Evolutionary conservation across 2,329 filamentous ascomycete genomes (phyloP), one percentile per base, ranked within the genome.

Genomic region (Aspergillus japonicus): DNA sequence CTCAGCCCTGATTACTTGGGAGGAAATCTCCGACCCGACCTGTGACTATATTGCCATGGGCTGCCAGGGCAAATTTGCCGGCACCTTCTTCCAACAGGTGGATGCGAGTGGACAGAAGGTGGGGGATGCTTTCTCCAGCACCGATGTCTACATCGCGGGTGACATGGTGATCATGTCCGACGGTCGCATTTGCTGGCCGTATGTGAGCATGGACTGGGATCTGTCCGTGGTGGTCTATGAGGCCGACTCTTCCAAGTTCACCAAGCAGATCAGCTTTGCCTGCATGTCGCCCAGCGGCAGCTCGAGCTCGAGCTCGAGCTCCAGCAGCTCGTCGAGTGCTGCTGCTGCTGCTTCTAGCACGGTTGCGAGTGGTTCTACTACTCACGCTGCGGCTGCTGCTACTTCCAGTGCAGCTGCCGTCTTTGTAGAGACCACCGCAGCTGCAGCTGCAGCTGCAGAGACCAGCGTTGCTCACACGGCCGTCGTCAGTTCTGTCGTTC

Each of bases 141-240:
- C 71, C 12, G 78, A 86, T 68, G 80, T 82, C n/a, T 85, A 79
- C 65, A 83, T 88, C 50, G 82, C 85, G 7, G 85, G 85, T 44
- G 85, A 88, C 66, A 86, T 87, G 79, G 84, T 85, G 11, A 85
- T 82, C 33, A 82, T 85, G 77, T 66, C 73, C n/a, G 82, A 85
- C 61, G 65, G 62, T n/a, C 82, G 82, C 51, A 78, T 88, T 66
- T 87, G 85, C 78, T 88, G 77, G 55, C 71, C 76, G 24, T 78
- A 79, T 62, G 66, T 78, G 26, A 75, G 73, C 54, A 71, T 75
- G 56, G 71, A 70, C 3, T 79, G 77, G 77, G 74, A 77, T 61
- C 64, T 79, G 6, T 75, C 76, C 1, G 69, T 76, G 64, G 63
- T 66, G 3, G 69, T 70, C n/a, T 47, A 53, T 56, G 11, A 24